Evolutionary conservation across 495 filamentous ascomycete genomes (phyloP).

Genomic region (Penicillium pancosmium): DNA sequence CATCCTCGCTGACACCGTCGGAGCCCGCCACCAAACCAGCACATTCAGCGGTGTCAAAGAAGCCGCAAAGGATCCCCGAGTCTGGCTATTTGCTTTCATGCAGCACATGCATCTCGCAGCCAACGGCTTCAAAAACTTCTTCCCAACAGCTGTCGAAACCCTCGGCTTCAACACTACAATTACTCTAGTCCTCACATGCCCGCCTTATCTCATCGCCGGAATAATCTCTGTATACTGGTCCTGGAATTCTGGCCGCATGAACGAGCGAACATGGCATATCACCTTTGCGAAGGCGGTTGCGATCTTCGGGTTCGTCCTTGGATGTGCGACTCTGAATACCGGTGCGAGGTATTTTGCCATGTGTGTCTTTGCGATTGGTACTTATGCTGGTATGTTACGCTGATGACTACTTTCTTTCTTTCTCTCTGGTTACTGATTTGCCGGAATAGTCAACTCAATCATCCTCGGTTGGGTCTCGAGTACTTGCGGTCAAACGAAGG

Average conservation of each 20-base stretch:
- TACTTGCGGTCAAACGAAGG: not conserved
- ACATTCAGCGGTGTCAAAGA: slow-evolving; percentile 20
- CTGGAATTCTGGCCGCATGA: not conserved
- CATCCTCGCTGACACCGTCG: not conserved
- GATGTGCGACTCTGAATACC: not conserved
- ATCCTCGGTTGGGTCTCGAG: not conserved
- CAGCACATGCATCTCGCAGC: slow-evolving; percentile 33
- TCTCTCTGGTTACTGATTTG: too few species aligned
- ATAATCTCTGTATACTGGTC: not conserved
- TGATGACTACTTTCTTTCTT: too few species aligned
- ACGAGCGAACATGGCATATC: not conserved
- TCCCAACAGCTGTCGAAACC: slow-evolving; percentile 47
- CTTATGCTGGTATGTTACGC: not conserved
- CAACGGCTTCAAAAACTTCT: slow-evolving; percentile 53
- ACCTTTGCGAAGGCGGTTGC: not conserved
- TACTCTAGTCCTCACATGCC: not conserved
- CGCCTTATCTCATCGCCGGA: not conserved
- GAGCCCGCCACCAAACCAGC: slow-evolving; percentile 14
- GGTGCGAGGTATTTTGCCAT: not conserved
- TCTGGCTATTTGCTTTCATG: slow-evolving; percentile 37
- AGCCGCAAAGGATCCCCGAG: slow-evolving; percentile 34
- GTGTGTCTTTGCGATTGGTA: not conserved
- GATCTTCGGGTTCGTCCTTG: not conserved
- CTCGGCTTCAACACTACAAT: slow-evolving; percentile 9
- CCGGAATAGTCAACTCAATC: not conserved